Conservation (phyloP, 75 land plant species). For the Pinus albicaulis region DNA sequence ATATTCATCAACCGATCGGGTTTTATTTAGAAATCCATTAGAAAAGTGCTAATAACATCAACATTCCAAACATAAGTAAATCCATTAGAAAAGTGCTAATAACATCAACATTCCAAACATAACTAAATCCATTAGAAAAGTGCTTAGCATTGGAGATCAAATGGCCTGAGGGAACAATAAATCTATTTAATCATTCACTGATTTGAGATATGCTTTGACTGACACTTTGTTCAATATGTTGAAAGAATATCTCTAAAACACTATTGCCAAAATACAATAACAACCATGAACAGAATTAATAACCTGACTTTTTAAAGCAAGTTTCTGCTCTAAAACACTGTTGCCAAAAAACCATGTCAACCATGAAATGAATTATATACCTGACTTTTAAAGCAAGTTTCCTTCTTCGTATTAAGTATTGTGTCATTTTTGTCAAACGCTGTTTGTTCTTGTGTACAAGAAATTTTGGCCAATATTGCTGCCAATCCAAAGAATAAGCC, state of each 20-base stretch:
- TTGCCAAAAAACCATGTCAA: not conserved
- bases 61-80: no score
- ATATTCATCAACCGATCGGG: no score
- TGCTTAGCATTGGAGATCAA: not conserved
- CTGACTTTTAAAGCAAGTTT: constrained; percentile 91
- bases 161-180: not conserved
- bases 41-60: no score
- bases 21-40: no score
- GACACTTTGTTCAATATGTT: not conserved
- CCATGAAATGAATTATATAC: constrained; percentile 25
- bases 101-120: not conserved
- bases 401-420: constrained; percentile 90
- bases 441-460: constrained; percentile 94
- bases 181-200: not conserved
- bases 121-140: not conserved
- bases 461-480: constrained; percentile 94
- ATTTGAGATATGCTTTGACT: not conserved
- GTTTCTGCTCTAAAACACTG: constrained; percentile 27
- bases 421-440: constrained; percentile 96
- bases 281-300: not conserved
- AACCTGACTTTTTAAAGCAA: constrained; percentile 92
- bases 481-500: constrained; percentile 7
- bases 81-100: no score
- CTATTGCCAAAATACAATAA: not conserved
- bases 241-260: not conserved